phyloP scores from a whole-genome alignment of 2,329 filamentous ascomycete genomes.

The Epichloe baconii region DNA sequence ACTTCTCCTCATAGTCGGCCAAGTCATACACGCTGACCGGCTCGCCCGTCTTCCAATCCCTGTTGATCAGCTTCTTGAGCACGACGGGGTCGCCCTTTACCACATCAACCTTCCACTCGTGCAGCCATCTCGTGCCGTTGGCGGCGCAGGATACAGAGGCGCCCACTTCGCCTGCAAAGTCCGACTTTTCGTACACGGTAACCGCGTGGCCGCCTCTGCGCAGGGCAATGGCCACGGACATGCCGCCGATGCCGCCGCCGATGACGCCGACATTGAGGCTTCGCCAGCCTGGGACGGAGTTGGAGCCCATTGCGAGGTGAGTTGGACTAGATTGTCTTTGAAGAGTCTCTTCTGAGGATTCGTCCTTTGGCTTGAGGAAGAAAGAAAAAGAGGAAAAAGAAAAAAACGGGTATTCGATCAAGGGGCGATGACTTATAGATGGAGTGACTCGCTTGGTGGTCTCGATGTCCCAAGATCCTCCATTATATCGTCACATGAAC shows the following conservation, averaged over 20 bases:
- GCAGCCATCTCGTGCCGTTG: slow-evolving; percentile 56
- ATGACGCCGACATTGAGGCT: slow-evolving; percentile 30
- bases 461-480: not conserved
- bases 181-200: slow-evolving; percentile 52
- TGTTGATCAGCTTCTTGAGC: slow-evolving; percentile 52
- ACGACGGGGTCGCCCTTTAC: slow-evolving; percentile 52
- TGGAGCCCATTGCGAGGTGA: slow-evolving; percentile 13
- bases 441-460: no score
- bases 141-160: slow-evolving; percentile 56
- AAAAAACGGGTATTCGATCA: no score
- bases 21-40: slow-evolving; percentile 50
- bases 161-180: slow-evolving; percentile 56
- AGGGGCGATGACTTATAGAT: no score
- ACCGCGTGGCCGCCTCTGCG: slow-evolving; percentile 33
- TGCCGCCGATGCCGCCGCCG: slow-evolving; percentile 35
- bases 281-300: slow-evolving; percentile 24
- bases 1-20: slow-evolving; percentile 49
- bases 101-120: slow-evolving; percentile 55
- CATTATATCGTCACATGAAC: not conserved
- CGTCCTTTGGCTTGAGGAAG: no score
- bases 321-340: not conserved
- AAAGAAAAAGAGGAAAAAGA: no score
- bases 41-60: slow-evolving; percentile 58
- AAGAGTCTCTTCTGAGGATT: no score
- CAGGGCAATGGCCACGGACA: slow-evolving; percentile 32